Evolutionary conservation across 192 early-diverging fungal species (phyloP), one percentile per base, ranked within the genome.

Genomic region (Coemansia sp.): DNA sequence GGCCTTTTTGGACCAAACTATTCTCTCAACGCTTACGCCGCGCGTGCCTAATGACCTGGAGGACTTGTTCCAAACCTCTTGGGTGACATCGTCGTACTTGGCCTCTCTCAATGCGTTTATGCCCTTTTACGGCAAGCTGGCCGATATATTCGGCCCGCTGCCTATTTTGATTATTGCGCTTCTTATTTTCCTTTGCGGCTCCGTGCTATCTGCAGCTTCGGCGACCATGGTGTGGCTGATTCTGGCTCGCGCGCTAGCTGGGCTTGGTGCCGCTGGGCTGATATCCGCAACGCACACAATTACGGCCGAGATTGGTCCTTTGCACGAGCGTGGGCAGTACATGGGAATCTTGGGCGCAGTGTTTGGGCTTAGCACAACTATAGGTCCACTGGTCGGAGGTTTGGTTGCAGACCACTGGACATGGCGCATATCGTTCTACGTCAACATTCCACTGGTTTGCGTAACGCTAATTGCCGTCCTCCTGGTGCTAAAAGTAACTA

Each of bases 371-470:
- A 84, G 91, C 13, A 87, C 86, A 2, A 86, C 92, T 4, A 70
- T 92, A 34, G 94, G 91, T 0, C 94, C 94, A 12, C 69, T 95
- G 9, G 61, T 92, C 1, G 94, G 94, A 25, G 94, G 94, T 7
- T 68, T 86, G 8, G 90, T 95, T 43, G 82, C 88, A 0, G 94
- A 95, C 39, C 63, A 56, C 73, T 67, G 66, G 64, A 83, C 75
- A 12, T 90, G 89, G 89, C 81, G 89, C 31, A 90, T 90, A 86
- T 90, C 86, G 31, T 93, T 93, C 58, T 95, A 85, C 77, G 87
- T 93, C 81, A 94, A 94, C 73, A 69, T 93, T 3, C 94, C 94
- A 8, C 45, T 95, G 58, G 90, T 92, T 13, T 84, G 70, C 26
- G 10, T 91, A 10, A 70, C 88, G 21, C 35, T 87, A 13, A 47